phyloP scores from a whole-genome alignment of 306 rosid species.

The Vigna mungo region DNA sequence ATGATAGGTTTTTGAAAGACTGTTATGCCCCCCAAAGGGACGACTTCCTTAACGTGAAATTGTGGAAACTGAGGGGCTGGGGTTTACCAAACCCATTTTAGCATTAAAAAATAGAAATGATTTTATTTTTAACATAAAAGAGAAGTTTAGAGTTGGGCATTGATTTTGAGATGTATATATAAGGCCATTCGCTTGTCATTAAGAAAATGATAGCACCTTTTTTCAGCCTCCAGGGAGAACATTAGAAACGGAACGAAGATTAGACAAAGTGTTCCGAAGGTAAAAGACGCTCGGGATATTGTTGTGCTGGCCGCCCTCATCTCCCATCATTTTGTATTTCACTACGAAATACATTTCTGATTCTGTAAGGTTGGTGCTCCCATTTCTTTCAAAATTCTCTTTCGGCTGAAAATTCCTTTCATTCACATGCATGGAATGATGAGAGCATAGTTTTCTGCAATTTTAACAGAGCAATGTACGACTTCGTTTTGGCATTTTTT shows the following conservation, averaged over 20 bases:
- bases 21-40: slow-evolving; percentile 22
- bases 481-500: not conserved
- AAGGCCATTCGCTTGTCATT: slow-evolving; percentile 47
- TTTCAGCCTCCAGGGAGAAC: slow-evolving; percentile 36
- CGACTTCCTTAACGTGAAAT: slow-evolving; percentile 44
- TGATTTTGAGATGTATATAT: slow-evolving; percentile 33
- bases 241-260: not conserved
- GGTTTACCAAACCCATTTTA: slow-evolving; percentile 38
- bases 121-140: slow-evolving; percentile 27
- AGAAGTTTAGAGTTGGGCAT: slow-evolving; percentile 38
- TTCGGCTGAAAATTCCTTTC: not conserved
- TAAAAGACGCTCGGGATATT: not conserved
- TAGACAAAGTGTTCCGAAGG: slow-evolving; percentile 9
- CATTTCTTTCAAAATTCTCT: slow-evolving; percentile 11
- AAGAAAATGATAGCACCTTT: slow-evolving; percentile 39
- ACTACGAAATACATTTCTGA: not conserved
- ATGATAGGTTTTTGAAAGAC: slow-evolving; percentile 6
- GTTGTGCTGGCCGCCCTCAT: slow-evolving; percentile 13
- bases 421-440: no score
- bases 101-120: not conserved
- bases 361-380: slow-evolving; percentile 27
- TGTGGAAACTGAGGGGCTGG: slow-evolving; percentile 36
- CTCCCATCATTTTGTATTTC: slow-evolving; percentile 32
- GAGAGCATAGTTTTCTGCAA: no score
- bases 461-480: slow-evolving; percentile 1